Conservation (phyloP, 345 rosid genomes). For the Eucalyptus polybractea region DNA sequence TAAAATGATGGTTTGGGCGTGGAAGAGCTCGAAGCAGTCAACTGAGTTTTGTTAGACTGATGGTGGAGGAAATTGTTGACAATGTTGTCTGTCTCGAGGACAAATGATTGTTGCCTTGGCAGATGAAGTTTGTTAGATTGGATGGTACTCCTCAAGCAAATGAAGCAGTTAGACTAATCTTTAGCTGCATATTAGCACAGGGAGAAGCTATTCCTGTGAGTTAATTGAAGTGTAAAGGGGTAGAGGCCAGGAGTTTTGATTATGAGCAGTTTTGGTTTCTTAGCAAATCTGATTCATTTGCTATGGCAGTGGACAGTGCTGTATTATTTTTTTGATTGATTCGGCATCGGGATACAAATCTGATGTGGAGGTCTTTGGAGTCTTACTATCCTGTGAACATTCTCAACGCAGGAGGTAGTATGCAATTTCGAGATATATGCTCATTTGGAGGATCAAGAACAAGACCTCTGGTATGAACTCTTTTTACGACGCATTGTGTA, state of each 20-base stretch:
- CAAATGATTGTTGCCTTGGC: rapidly evolving
- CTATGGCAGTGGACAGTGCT: not conserved
- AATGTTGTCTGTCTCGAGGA: not conserved
- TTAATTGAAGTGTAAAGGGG: not conserved
- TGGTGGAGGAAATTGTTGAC: not conserved
- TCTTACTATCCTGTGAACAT: not conserved
- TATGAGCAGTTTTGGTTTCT: not conserved
- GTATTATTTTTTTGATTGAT: not conserved
- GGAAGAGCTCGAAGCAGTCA: not conserved
- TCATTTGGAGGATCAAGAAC: not conserved
- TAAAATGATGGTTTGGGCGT: not conserved
- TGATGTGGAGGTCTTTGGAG: not conserved
- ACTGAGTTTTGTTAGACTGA: not conserved
- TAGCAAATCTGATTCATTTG: not conserved
- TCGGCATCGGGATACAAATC: not conserved
- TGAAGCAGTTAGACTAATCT: not conserved
- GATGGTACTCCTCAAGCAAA: not conserved
- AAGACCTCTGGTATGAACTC: not conserved
- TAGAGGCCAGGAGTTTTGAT: not conserved
- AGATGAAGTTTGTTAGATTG: not conserved
- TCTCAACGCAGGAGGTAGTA: not conserved
- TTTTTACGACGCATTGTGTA: not conserved
- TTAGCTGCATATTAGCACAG: not conserved
- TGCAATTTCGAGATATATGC: not conserved
- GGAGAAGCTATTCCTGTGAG: not conserved